A percentile compares a stretch with the other conserved stretches of the same genome.
phyloP scores from a whole-genome alignment of 148 eudicot genomes.

The Gaultheria prostrata region DNA sequence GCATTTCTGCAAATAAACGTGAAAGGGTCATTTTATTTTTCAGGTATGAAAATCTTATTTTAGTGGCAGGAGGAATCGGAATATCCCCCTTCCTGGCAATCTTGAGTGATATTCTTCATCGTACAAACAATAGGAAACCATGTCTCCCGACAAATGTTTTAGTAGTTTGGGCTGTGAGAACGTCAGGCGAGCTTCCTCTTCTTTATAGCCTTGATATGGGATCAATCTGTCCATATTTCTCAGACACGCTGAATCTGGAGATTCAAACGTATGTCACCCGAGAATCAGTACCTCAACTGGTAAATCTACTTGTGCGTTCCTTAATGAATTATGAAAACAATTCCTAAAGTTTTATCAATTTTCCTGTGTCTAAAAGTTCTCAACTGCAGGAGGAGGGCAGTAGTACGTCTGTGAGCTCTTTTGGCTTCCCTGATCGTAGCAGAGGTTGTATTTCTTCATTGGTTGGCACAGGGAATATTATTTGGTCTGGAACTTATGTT shows the following conservation, averaged over 20 bases:
- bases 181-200: conserved; percentile 64
- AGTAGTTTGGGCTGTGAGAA: conserved; percentile 75
- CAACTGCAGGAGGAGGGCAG: conserved; percentile 68
- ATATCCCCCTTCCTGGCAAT: conserved; percentile 81
- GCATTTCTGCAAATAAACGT: too few species aligned
- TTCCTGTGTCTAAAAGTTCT: conserved; percentile 7
- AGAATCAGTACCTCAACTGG: conserved; percentile 65
- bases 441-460: conserved; percentile 51
- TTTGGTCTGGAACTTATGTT: conserved; percentile 69
- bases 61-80: conserved; percentile 90
- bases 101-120: conserved; percentile 64
- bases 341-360: not conserved
- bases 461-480: conserved; percentile 73
- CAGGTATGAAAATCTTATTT: conserved; percentile 70
- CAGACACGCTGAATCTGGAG: conserved; percentile 56
- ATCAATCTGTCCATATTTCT: conserved; percentile 52
- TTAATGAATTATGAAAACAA: not conserved
- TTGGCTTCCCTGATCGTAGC: conserved; percentile 30
- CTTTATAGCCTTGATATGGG: conserved; percentile 49
- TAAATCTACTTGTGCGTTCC: conserved; percentile 22
- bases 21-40: not conserved
- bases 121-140: conserved; percentile 49
- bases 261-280: conserved; percentile 75
- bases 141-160: conserved; percentile 56
- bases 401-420: conserved; percentile 28